A percentile compares a stretch with the other conserved stretches of the same genome.
Evolutionary conservation across 768 basidiomycete genomes (phyloP).

Genomic region (Gautieria morchelliformis): DNA sequence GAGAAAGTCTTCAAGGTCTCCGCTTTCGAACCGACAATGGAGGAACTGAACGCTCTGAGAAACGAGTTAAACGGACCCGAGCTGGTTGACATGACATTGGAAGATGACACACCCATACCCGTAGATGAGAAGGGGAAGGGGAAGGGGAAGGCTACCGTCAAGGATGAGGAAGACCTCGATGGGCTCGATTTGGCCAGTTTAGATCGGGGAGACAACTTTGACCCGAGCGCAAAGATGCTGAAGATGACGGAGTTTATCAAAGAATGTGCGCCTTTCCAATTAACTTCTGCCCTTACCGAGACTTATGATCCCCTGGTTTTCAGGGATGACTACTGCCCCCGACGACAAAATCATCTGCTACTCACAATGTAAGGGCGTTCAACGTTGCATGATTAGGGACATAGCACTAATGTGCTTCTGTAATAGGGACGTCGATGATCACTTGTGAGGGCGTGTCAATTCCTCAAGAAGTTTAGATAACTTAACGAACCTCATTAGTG

Average conservation of each 20-base stretch:
- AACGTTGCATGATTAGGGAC: neutral
- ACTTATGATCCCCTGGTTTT: neutral
- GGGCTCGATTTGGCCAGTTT: conserved; percentile 39
- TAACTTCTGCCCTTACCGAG: neutral
- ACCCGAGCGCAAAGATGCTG: conserved; percentile 62
- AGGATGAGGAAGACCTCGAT: conserved; percentile 31
- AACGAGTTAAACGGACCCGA: neutral
- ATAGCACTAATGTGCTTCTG: neutral
- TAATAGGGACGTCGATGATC: conserved; percentile 62
- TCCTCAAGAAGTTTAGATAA: neutral
- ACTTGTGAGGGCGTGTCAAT: neutral
- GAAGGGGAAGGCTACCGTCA: conserved; percentile 9
- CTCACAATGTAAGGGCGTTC: conserved; percentile 47
- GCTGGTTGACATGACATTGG: conserved; percentile 14
- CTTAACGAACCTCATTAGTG: conserved; percentile 7
- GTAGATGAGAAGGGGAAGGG: conserved; percentile 17
- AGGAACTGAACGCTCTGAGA: conserved; percentile 33
- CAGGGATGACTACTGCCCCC: conserved; percentile 27
- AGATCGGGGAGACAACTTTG: conserved; percentile 43
- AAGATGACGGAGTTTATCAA: conserved; percentile 45
- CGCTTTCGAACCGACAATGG: conserved; percentile 61
- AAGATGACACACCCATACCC: conserved; percentile 16
- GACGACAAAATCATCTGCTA: conserved; percentile 67
- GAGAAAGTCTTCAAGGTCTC: conserved; percentile 45
- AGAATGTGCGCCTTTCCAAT: conserved; percentile 25